A percentile compares a stretch with the other conserved stretches of the same genome.
Conservation (phyloP, 352 stramenopile genomes). For the Globisporangium takayamanum region DNA sequence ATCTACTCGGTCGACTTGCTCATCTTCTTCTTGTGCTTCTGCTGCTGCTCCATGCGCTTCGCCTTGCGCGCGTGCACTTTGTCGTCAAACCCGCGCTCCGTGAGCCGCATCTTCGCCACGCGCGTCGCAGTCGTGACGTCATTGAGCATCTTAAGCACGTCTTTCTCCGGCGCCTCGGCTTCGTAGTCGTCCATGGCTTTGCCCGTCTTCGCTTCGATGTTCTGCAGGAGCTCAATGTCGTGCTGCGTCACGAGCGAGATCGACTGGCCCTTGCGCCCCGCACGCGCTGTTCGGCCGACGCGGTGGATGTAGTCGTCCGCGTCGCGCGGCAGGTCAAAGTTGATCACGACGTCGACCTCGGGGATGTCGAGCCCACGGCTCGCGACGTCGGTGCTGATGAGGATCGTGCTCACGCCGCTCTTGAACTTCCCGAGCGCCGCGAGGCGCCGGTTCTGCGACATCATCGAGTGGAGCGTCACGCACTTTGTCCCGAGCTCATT, state of each 20-base stretch:
- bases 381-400: constrained; percentile 97
- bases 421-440: constrained; percentile 97
- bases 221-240: constrained; percentile 93
- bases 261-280: constrained; percentile 85
- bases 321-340: constrained; percentile 94
- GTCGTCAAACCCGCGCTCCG: constrained; percentile 86
- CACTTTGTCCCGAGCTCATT: constrained; percentile 90
- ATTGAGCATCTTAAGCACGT: constrained; percentile 94
- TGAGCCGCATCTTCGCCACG: constrained; percentile 90
- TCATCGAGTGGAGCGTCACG: constrained; percentile 94
- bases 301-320: constrained; percentile 98
- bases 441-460: constrained; percentile 92
- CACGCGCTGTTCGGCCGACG: constrained; percentile 93
- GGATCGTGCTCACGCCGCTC: constrained; percentile 85
- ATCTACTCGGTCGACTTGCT: background rate
- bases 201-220: constrained; percentile 89
- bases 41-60: constrained; percentile 56
- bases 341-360: constrained; percentile 95
- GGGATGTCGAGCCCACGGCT: constrained; percentile 96
- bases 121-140: constrained; percentile 92
- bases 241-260: constrained; percentile 95
- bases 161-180: constrained; percentile 74
- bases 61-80: constrained; percentile 68
- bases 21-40: constrained; percentile 20
- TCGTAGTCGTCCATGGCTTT: constrained; percentile 91